A percentile compares a stretch with the other conserved stretches of the same genome.
Conservation (phyloP, 2,329 filamentous ascomycete genomes). For the Rhexocercosporidium sp. region DNA sequence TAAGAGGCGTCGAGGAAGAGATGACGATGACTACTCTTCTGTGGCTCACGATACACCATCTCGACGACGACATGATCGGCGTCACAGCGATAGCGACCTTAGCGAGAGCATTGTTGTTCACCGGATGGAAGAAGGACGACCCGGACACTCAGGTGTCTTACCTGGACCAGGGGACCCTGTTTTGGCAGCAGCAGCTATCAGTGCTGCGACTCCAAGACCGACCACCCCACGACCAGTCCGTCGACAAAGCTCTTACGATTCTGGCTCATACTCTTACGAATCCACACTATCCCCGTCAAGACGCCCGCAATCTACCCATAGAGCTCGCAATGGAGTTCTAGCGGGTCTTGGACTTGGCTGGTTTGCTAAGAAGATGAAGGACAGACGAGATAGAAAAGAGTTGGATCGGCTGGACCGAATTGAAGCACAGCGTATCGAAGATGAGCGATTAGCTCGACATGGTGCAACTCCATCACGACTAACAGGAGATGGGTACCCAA, state of each 20-base stretch:
- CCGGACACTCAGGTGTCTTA: slow-evolving; percentile 48
- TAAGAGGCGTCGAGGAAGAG: slow-evolving; percentile 51
- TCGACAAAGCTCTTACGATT: slow-evolving; percentile 57
- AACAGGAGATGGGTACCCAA: slow-evolving; percentile 69
- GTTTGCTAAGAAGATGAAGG: slow-evolving; percentile 68
- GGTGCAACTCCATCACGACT: slow-evolving; percentile 54
- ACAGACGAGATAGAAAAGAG: slow-evolving; percentile 52
- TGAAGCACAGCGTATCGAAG: slow-evolving; percentile 50
- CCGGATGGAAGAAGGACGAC: slow-evolving; percentile 40
- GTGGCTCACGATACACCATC: slow-evolving; percentile 66
- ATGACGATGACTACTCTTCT: slow-evolving; percentile 65
- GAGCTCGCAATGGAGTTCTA: slow-evolving; percentile 52
- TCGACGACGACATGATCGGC: slow-evolving; percentile 48
- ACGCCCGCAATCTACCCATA: slow-evolving; percentile 52
- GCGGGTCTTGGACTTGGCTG: slow-evolving; percentile 71
- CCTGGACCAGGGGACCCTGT: slow-evolving; percentile 53
- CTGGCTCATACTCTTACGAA: slow-evolving; percentile 49
- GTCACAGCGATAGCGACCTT: slow-evolving; percentile 46
- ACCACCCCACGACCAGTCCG: slow-evolving; percentile 45
- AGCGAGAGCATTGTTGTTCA: slow-evolving; percentile 49
- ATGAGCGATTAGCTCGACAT: slow-evolving; percentile 64
- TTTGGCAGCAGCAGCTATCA: slow-evolving; percentile 52
- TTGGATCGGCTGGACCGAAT: slow-evolving; percentile 48
- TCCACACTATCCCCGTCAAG: slow-evolving; percentile 65
- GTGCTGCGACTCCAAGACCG: slow-evolving; percentile 51